Conservation (phyloP, 2,329 filamentous ascomycete genomes). For the Phaeosphaeria sp. region DNA sequence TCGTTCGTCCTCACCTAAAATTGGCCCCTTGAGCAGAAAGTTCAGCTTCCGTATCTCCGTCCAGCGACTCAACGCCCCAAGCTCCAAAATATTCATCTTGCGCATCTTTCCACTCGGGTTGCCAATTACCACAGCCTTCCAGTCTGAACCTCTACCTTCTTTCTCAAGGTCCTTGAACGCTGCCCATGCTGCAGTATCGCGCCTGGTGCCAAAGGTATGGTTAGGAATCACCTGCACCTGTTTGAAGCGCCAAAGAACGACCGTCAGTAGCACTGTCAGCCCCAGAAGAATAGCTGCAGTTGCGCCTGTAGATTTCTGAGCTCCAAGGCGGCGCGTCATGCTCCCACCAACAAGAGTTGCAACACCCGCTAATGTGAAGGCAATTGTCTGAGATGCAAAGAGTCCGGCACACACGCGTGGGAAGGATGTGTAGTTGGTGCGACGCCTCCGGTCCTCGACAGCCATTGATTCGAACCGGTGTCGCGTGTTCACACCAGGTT, state of each 20-base stretch:
- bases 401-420: conserved; percentile 76
- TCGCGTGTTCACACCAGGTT: conserved; percentile 69
- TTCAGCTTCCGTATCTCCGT: conserved; percentile 69
- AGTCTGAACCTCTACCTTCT: conserved; percentile 58
- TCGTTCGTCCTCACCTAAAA: conserved; percentile 23
- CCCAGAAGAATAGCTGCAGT: conserved; percentile 71
- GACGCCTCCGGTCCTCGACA: conserved; percentile 52
- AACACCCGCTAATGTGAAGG: conserved; percentile 72
- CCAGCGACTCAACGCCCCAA: conserved; percentile 73
- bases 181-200: conserved; percentile 40
- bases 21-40: conserved; percentile 38
- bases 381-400: conserved; percentile 72
- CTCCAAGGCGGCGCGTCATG: conserved; percentile 69
- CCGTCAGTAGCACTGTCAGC: conserved; percentile 68
- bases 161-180: conserved; percentile 49
- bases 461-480: conserved; percentile 57
- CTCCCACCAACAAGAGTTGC: conserved; percentile 73
- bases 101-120: conserved; percentile 73
- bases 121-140: conserved; percentile 74
- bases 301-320: conserved; percentile 71
- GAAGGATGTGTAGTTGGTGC: conserved; percentile 78
- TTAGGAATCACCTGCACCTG: conserved; percentile 73
- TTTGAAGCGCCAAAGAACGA: conserved; percentile 69
- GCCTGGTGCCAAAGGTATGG: conserved; percentile 54
- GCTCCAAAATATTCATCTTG: conserved; percentile 74